Conservation (phyloP, 495 filamentous ascomycete species). For the Paragyromitra xinjiangensis region DNA sequence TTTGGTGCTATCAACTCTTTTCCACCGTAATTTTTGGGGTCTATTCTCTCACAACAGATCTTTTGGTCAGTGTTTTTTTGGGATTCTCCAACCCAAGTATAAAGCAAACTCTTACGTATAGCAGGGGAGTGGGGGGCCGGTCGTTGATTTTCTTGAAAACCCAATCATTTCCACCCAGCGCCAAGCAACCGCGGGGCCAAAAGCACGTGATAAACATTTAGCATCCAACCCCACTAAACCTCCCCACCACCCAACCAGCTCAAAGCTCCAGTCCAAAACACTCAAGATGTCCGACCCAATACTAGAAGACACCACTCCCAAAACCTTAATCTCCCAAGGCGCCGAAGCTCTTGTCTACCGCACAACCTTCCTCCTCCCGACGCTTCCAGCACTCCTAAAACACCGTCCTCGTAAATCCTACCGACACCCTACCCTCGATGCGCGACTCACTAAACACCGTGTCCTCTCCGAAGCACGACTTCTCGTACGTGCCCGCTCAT, state of each 20-base stretch:
- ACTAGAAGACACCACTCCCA: conserved; percentile 23
- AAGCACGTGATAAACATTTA: conserved; percentile 30
- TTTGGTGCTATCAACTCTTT: no score
- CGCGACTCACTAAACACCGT: conserved; percentile 82
- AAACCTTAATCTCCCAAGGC: conserved; percentile 80
- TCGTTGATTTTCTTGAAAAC: neutral
- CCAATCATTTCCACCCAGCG: conserved; percentile 13
- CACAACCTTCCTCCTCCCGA: conserved; percentile 77
- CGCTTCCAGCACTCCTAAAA: conserved; percentile 81
- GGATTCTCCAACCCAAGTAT: neutral
- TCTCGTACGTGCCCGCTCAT: conserved; percentile 54
- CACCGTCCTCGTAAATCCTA: conserved; percentile 92
- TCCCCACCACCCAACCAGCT: neutral
- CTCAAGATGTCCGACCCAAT: conserved; percentile 24
- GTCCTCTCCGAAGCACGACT: conserved; percentile 88
- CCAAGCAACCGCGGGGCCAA: conserved; percentile 4
- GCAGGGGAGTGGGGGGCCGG: no score
- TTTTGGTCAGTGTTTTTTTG: neutral
- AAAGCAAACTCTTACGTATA: neutral
- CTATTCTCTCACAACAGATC: no score
- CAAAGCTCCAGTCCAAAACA: conserved; percentile 16
- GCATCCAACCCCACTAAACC: no score
- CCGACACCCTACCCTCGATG: conserved; percentile 89
- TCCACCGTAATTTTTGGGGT: no score
- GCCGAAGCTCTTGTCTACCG: conserved; percentile 94